Evolutionary conservation across 306 rosid genomes (phyloP).

Genomic region (Vigna unguiculata): DNA sequence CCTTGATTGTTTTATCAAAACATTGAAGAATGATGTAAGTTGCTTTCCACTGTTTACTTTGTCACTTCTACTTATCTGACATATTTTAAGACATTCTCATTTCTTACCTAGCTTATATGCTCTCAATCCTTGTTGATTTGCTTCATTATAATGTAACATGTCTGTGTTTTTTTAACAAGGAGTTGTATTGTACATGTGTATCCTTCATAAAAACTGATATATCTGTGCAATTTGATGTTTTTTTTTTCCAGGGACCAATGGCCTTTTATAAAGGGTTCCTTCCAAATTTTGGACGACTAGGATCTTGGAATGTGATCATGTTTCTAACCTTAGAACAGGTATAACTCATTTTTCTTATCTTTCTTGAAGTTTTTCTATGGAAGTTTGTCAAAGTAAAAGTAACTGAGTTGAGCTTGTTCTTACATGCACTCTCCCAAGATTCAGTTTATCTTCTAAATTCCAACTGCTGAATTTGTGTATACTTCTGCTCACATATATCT

Average conservation of each 20-base stretch:
- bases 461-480: background rate
- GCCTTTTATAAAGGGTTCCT: constrained; percentile 97
- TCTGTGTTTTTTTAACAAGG: too few species aligned
- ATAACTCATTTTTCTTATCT: constrained; percentile 3
- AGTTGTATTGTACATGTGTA: constrained; percentile 3
- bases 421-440: constrained; percentile 2
- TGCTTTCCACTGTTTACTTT: constrained; percentile 22
- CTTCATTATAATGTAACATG: background rate
- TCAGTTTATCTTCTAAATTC: background rate
- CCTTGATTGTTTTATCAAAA: constrained; percentile 89
- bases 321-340: constrained; percentile 98
- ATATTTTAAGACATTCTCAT: background rate
- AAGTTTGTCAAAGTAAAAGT: too few species aligned
- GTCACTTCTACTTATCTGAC: background rate
- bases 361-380: too few species aligned
- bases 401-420: background rate
- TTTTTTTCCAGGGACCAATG: constrained; percentile 77
- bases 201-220: constrained; percentile 28
- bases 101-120: background rate
- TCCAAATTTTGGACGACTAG: constrained; percentile 94
- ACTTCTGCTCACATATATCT: constrained; percentile 35
- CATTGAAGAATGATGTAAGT: constrained; percentile 91
- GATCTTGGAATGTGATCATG: constrained; percentile 99
- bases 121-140: background rate
- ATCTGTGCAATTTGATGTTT: constrained; percentile 34